Evolutionary conservation across 1,284 basidiomycete species (phyloP).

Genomic region (Rhodotorula sp.): DNA sequence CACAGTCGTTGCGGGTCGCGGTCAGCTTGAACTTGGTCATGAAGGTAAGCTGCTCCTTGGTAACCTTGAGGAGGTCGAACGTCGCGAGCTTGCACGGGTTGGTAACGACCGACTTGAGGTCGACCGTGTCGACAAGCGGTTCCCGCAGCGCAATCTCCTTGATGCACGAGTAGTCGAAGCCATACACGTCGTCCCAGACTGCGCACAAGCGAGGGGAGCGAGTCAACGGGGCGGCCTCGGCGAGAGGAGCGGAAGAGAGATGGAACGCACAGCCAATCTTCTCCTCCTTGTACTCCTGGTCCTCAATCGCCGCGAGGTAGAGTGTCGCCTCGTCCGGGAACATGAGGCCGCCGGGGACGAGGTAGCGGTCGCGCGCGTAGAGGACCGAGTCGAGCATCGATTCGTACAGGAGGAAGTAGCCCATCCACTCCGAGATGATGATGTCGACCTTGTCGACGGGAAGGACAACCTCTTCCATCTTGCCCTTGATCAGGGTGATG

Average conservation of each 20-base stretch:
- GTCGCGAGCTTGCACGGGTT: slow-evolving; percentile 87
- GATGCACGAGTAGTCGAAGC: slow-evolving; percentile 99
- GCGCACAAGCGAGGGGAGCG: not conserved
- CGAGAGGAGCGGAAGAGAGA: not conserved
- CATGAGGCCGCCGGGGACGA: slow-evolving; percentile 79
- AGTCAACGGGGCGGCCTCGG: not conserved
- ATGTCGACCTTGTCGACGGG: slow-evolving; percentile 92
- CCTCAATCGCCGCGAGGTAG: slow-evolving; percentile 96
- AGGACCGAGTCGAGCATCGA: slow-evolving; percentile 99
- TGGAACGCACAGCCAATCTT: slow-evolving; percentile 88
- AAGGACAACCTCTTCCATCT: slow-evolving; percentile 73
- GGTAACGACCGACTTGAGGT: slow-evolving; percentile 86
- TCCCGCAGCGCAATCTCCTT: slow-evolving; percentile 97
- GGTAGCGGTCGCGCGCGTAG: slow-evolving; percentile 93
- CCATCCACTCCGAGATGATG: slow-evolving; percentile 99
- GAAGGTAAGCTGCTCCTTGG: slow-evolving; percentile 94
- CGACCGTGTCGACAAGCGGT: slow-evolving; percentile 96
- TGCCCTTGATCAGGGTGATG: slow-evolving; percentile 96
- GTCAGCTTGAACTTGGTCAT: slow-evolving; percentile 75
- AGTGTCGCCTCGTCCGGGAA: slow-evolving; percentile 95
- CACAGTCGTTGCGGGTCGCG: slow-evolving; percentile 90
- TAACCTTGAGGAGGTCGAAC: slow-evolving; percentile 87
- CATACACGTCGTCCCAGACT: slow-evolving; percentile 99
- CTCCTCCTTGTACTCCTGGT: slow-evolving; percentile 99
- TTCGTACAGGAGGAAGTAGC: slow-evolving; percentile 90